Evolutionary conservation across 2,329 filamentous ascomycete species (phyloP).

Genomic region (Ophiosphaerella narmari): DNA sequence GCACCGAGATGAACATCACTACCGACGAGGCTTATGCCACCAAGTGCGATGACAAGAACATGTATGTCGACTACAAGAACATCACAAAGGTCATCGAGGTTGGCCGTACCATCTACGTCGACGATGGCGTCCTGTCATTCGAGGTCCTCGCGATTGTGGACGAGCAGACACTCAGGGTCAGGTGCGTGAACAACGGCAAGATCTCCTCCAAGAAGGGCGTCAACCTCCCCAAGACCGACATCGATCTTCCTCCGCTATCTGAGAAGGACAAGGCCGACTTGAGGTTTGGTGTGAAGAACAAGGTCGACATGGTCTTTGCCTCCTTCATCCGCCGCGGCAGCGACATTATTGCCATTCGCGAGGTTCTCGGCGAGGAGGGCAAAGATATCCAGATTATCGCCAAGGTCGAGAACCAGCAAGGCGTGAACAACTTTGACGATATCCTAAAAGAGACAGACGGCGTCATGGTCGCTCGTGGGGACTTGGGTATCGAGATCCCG

Average conservation of each 20-base stretch:
- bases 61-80: conserved; percentile 99
- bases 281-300: conserved; percentile 95
- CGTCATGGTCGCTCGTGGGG: conserved; percentile 99
- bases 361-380: conserved; percentile 87
- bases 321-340: conserved; percentile 95
- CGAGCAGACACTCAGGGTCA: conserved; percentile 83
- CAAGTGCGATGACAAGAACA: conserved; percentile 84
- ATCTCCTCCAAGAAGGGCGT: conserved; percentile 99
- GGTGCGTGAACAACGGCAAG: conserved; percentile 94
- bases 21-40: conserved; percentile 93
- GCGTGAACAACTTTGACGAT: conserved; percentile 99
- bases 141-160: conserved; percentile 88
- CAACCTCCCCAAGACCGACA: conserved; percentile 97
- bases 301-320: conserved; percentile 98
- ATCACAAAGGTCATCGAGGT: conserved; percentile 96
- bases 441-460: conserved; percentile 95
- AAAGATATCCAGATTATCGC: conserved; percentile 98
- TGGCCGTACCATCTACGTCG: conserved; percentile 95
- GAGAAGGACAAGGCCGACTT: conserved; percentile 98
- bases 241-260: conserved; percentile 94
- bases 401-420: conserved; percentile 99
- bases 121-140: conserved; percentile 96
- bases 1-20: conserved; percentile 90
- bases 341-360: conserved; percentile 91
- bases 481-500: conserved; percentile 97